Base-by-base conservation (phyloP, 1,284 basidiomycete species). In the Leccinum subrobustum region DNA sequence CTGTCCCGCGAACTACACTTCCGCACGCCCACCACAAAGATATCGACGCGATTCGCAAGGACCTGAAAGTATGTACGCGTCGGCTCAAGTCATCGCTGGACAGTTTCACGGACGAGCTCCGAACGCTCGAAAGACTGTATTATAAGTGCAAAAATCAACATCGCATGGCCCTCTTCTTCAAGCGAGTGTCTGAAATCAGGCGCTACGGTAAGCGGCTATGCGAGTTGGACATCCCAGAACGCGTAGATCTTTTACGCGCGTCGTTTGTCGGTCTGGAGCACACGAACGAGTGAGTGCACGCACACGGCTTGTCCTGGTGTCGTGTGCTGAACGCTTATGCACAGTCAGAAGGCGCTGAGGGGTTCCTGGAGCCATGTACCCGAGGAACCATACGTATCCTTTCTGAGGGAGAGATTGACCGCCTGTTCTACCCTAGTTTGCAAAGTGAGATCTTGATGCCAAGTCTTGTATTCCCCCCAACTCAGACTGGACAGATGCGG, bases 71-170 rank as follows among this genome's bases (percentile, higher is more conserved):
- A 54, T 76, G 75, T 65, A 78, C 81, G 18, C 83, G 86, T 51
- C 79, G 80, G 39, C 75, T 89, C 8, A 79, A 81, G 54, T 68
- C 77, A 29, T 73, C 77, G 18, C 65, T 84, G 47, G 69, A 75
- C 42, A 69, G 74, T 18, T 80, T 84, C 57, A 70, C 74, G 3
- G 80, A 83, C 47, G 91, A 93, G 66, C 69, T 85, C 44, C 80
- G 80, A 56, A 69, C 89, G 25, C 75, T 92, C 29, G 84, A 88
- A 66, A 79, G 88, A 62, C 68, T 92, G 1, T 88, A 87, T 70
- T 93, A 93, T 76, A 91, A 91, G 67, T 84, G 84, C 61, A 90
- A 89, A 69, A 92, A 91, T 67, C 89, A 93, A 68, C 91, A 93
- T 68, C 83, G 87, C 29, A 71, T 78, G 16, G 82, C 90, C 31